Base-by-base conservation (phyloP, 2,329 filamentous ascomycete species). In the Didymella segeticola region DNA sequence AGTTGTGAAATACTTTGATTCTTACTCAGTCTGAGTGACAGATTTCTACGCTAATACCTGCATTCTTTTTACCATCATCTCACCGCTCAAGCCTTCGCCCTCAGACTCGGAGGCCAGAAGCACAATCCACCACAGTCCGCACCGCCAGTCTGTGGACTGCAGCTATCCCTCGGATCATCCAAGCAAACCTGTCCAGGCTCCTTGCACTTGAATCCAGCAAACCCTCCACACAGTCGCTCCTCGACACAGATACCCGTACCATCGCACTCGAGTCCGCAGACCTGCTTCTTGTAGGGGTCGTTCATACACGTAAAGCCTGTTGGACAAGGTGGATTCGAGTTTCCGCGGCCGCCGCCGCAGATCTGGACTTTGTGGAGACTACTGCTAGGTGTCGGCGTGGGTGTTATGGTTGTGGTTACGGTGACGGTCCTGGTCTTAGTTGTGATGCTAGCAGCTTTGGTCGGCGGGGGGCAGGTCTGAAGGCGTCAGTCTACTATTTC, bases 81-180 rank as follows among this genome's bases (percentile, higher is more conserved):
- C 4, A n/a, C 12, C 8, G 29, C 19, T 12, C n/a, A 37, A 23
- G 20, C 34, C 34, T 9, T 17, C 1, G 9, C 11, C 36, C 47
- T 48, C 27, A 48, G 17, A 12, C 31, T 26, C 43, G 48, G 43
- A 30, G 60, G 61, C 62, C 58, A 73, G 15, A 74, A 59, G 58
- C 79, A 81, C 26, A 80, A 58, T 0, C 78, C 78, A 4, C 66
- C 71, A 53, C 78, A 81, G 58, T 81, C 78, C 2, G 69, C 67
- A 0, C 77, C 77, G 0, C 77, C 77, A 1, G 68, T 63, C 20
- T 56, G 17, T 1, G 72, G 69, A 61, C 77, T 72, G 54, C 78
- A 81, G 11, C 70, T 65, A 57, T 80, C 78, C 10, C 70, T 61
- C 5, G 77, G 75, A 56, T 79, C 74, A 65, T 80, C 78, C 27